phyloP scores from a whole-genome alignment of 2,329 filamentous ascomycete species.

The Aphanocladium album region DNA sequence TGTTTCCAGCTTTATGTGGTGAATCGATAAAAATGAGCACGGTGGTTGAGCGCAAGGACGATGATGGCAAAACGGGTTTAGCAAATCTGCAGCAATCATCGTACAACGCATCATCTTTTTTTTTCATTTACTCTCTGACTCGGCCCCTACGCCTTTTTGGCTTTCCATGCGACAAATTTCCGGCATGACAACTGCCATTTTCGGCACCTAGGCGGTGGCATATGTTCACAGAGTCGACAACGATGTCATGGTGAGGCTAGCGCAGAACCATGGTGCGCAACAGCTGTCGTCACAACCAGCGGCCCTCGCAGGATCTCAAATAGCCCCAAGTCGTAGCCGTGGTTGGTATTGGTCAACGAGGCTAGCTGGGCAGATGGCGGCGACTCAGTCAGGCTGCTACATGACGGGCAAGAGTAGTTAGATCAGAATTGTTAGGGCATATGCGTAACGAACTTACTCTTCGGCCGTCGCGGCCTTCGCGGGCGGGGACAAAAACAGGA shows the following conservation, averaged over 20 bases:
- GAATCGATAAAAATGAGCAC: background rate
- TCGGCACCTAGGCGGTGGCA: background rate
- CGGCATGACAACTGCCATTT: background rate
- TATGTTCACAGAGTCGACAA: too few species aligned
- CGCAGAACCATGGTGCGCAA: background rate
- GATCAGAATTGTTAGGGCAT: too few species aligned
- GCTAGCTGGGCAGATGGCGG: background rate
- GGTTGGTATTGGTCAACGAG: background rate
- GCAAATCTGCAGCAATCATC: background rate
- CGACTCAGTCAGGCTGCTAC: background rate
- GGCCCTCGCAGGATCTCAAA: background rate
- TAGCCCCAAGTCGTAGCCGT: too few species aligned
- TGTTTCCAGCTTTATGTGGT: background rate
- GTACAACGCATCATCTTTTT: background rate
- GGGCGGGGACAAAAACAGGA: background rate
- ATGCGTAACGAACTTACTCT: background rate
- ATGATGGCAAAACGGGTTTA: background rate
- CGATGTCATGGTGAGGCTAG: background rate
- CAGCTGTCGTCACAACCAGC: background rate
- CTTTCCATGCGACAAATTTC: background rate
- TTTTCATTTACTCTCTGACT: slow-evolving; percentile 1
- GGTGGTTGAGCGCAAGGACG: background rate
- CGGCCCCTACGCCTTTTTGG: background rate
- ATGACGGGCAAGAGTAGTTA: too few species aligned
- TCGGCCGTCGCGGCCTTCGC: background rate